A percentile compares a stretch with the other conserved stretches of the same genome.
These are phyloP conservation scores for Diaporthe humulicola DNA, from an alignment of 2,329 filamentous ascomycete genomes.

Conservation along the genomic window DNA sequence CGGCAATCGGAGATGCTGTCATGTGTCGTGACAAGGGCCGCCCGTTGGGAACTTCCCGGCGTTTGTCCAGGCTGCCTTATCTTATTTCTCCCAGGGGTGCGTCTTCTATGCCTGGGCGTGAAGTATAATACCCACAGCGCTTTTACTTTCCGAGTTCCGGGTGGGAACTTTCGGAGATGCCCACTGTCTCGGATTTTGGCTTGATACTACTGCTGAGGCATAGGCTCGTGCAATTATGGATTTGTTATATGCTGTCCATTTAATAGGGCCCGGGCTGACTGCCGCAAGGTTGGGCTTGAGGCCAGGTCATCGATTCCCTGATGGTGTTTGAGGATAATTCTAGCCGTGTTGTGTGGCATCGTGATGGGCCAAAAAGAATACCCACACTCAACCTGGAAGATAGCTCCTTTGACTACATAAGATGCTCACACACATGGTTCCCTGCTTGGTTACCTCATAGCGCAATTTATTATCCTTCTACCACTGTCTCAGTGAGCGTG, in stretches of 20 bases:
- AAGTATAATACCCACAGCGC: not conserved
- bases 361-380: too few relatives aligned
- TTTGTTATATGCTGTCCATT: not conserved
- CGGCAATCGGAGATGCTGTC: too few relatives aligned
- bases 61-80: not conserved
- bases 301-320: not conserved
- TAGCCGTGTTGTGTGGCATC: not conserved
- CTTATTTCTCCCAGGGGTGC: not conserved
- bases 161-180: slow-evolving; percentile 13
- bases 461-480: not conserved
- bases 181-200: not conserved
- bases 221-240: not conserved
- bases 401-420: too few relatives aligned
- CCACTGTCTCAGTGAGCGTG: not conserved
- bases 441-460: not conserved
- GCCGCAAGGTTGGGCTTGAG: not conserved
- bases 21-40: too few relatives aligned
- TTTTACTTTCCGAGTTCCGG: not conserved
- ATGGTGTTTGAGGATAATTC: not conserved
- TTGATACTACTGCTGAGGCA: not conserved
- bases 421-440: not conserved
- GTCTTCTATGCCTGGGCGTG: not conserved
- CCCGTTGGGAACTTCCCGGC: not conserved
- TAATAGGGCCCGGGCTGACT: not conserved
- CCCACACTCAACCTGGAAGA: too few relatives aligned